A percentile compares a stretch with the other conserved stretches of the same genome.
Conservation (phyloP, 1,284 basidiomycete genomes). For the Ganoderma lingzhi region DNA sequence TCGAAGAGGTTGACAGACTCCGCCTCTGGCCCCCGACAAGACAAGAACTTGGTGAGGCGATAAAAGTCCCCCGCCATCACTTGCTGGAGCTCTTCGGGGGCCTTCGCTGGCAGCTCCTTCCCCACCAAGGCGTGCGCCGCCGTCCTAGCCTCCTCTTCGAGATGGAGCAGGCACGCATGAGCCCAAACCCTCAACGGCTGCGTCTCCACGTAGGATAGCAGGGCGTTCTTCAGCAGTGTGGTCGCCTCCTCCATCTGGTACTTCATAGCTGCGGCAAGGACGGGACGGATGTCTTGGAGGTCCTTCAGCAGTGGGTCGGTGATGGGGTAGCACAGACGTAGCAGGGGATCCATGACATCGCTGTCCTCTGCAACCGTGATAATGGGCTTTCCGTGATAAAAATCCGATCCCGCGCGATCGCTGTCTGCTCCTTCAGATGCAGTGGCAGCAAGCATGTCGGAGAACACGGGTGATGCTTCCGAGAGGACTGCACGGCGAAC, state of each 20-base stretch:
- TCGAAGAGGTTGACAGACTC: conserved; percentile 8
- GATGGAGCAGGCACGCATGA: conserved; percentile 16
- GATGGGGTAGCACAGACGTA: conserved; percentile 49
- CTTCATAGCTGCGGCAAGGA: conserved; percentile 25
- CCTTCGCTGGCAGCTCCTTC: conserved; percentile 13
- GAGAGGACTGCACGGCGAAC: conserved; percentile 17
- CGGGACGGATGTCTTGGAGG: conserved; percentile 4
- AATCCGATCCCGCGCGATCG: background rate
- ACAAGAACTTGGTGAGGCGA: conserved; percentile 17
- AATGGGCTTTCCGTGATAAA: conserved; percentile 1
- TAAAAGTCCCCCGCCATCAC: conserved; percentile 22
- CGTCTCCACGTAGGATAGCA: conserved; percentile 8
- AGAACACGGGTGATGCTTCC: conserved; percentile 22
- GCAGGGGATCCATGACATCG: conserved; percentile 42
- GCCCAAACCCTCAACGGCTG: conserved; percentile 24
- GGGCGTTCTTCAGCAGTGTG: conserved; percentile 4
- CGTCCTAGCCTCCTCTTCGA: conserved; percentile 15
- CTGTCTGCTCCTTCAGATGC: conserved; percentile 3
- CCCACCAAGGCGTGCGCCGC: conserved; percentile 16
- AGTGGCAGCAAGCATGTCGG: background rate
- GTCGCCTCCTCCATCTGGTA: conserved; percentile 23
- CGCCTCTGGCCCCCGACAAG: background rate
- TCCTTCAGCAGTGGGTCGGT: conserved; percentile 28
- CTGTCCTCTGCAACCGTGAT: conserved; percentile 44
- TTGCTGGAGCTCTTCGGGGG: conserved; percentile 19